Conservation (phyloP, 345 rosid species). For the Nasturtium officinale region DNA sequence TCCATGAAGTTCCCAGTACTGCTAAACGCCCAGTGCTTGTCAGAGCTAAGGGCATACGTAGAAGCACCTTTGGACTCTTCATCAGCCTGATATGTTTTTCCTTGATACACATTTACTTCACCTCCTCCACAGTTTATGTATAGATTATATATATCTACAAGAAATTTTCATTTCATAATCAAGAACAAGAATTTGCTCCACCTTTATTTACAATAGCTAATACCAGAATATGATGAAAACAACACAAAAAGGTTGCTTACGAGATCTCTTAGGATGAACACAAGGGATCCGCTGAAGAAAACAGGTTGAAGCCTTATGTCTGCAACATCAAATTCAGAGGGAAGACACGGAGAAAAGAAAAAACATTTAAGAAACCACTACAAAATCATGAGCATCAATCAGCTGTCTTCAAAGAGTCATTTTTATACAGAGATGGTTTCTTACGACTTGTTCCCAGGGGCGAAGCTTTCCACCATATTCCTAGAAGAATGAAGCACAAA, state of each 20-base stretch:
- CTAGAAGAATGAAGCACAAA: slow-evolving; percentile 45
- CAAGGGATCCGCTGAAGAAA: slow-evolving; percentile 69
- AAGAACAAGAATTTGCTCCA: slow-evolving; percentile 17
- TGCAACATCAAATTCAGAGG: slow-evolving; percentile 44
- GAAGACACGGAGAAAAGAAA: background rate
- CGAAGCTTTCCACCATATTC: slow-evolving; percentile 82
- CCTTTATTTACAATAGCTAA: background rate
- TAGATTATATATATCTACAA: slow-evolving; percentile 55
- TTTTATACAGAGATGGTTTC: slow-evolving; percentile 35
- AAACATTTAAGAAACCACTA: too few relatives aligned
- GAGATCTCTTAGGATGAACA: slow-evolving; percentile 42
- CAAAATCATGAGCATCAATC: too few relatives aligned
- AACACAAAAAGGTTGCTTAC: slow-evolving; percentile 49
- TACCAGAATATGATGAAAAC: slow-evolving; percentile 4
- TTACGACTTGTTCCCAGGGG: slow-evolving; percentile 56
- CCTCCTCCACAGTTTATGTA: slow-evolving; percentile 85
- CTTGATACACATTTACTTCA: slow-evolving; percentile 41
- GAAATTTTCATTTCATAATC: background rate
- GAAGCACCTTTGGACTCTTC: slow-evolving; percentile 72
- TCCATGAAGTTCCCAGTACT: slow-evolving; percentile 94
- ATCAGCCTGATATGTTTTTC: slow-evolving; percentile 58
- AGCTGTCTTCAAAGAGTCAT: background rate
- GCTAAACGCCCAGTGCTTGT: slow-evolving; percentile 75
- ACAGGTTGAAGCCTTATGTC: slow-evolving; percentile 59
- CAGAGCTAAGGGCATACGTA: slow-evolving; percentile 40